Conservation (phyloP, 768 basidiomycete genomes). For the Mycena pura region DNA sequence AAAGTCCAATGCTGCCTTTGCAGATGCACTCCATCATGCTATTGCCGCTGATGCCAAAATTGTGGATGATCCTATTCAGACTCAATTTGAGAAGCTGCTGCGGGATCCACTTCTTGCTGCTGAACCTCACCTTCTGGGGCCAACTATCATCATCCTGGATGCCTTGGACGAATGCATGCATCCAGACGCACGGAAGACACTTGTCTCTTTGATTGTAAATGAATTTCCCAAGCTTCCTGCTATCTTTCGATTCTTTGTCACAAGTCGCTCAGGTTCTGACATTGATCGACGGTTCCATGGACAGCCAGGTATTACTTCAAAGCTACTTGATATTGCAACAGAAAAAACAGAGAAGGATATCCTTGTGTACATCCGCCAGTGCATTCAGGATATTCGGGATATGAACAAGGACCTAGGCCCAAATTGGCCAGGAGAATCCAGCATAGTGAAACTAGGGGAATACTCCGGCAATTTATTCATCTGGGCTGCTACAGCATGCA, state of each 20-base stretch:
- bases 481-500: constrained; percentile 31
- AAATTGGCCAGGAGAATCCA: constrained; percentile 24
- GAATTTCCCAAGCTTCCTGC: constrained; percentile 19
- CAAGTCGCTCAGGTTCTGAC: constrained; percentile 26
- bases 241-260: constrained; percentile 28
- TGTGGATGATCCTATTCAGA: neutral
- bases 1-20: neutral
- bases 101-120: neutral
- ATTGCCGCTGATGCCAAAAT: neutral
- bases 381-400: neutral
- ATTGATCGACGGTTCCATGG: constrained; percentile 11
- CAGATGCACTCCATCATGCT: neutral
- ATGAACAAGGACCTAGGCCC: neutral
- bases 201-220: constrained; percentile 19
- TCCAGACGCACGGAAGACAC: neutral
- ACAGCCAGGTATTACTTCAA: neutral
- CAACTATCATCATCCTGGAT: constrained; percentile 31
- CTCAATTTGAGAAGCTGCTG: neutral
- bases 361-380: neutral
- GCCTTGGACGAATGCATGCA: constrained; percentile 35
- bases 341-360: constrained; percentile 7
- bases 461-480: constrained; percentile 29
- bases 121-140: neutral
- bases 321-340: neutral
- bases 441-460: constrained; percentile 8